A percentile compares a stretch with the other conserved stretches of the same genome.
Evolutionary conservation across 2,329 filamentous ascomycete genomes (phyloP).

Genomic region (Tricladium varicosporioides): DNA sequence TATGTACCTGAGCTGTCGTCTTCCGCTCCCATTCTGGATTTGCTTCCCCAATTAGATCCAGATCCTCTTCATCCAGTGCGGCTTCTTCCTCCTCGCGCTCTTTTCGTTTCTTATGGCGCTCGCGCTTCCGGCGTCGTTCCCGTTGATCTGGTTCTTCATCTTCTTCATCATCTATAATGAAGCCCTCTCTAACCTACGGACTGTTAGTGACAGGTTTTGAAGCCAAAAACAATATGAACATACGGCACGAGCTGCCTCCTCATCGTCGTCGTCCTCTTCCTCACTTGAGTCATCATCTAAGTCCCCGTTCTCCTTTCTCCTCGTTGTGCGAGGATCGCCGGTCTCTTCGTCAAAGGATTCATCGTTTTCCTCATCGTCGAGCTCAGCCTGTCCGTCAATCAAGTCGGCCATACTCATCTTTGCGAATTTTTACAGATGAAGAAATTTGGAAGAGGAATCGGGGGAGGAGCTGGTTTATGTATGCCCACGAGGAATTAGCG

Average conservation of each 20-base stretch:
- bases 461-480: constrained; percentile 8
- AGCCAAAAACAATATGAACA: constrained; percentile 23
- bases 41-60: constrained; percentile 89
- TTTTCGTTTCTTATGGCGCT: constrained; percentile 66
- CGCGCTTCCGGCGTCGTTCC: constrained; percentile 56
- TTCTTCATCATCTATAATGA: constrained; percentile 90
- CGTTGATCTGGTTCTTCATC: constrained; percentile 67
- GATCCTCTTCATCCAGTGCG: constrained; percentile 86
- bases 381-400: constrained; percentile 80
- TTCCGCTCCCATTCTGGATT: constrained; percentile 68
- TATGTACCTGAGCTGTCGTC: constrained; percentile 64
- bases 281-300: constrained; percentile 81
- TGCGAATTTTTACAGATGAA: constrained; percentile 19
- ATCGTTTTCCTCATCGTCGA: constrained; percentile 83
- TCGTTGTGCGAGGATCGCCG: constrained; percentile 53
- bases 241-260: constrained; percentile 78
- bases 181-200: constrained; percentile 80
- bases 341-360: constrained; percentile 78
- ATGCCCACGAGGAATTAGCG: not conserved
- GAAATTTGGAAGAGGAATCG: not conserved
- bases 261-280: constrained; percentile 88
- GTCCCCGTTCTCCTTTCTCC: constrained; percentile 36
- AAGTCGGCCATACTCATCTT: constrained; percentile 73
- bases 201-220: constrained; percentile 17
- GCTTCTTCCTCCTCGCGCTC: constrained; percentile 84